Evolutionary conservation across 2,329 filamentous ascomycete genomes (phyloP).

Genomic region (Fusarium nodosum): DNA sequence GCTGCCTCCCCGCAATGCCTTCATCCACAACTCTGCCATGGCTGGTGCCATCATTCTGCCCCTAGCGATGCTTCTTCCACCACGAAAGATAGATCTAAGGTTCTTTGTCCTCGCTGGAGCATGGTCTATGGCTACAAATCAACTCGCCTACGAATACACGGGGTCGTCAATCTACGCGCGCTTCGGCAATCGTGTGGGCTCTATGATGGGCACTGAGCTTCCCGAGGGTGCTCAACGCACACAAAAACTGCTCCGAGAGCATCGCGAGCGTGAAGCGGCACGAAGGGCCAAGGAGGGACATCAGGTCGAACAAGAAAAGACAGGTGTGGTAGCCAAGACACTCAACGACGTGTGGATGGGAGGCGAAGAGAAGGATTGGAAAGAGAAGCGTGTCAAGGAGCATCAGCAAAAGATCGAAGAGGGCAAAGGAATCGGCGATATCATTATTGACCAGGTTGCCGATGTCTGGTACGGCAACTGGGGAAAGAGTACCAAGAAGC

Average conservation of each 20-base stretch:
- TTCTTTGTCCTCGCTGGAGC: conserved; percentile 64
- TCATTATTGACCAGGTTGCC: conserved; percentile 69
- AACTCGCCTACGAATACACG: conserved; percentile 69
- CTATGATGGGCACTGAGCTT: conserved; percentile 66
- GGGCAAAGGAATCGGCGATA: conserved; percentile 68
- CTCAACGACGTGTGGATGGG: conserved; percentile 71
- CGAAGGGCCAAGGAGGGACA: conserved; percentile 43
- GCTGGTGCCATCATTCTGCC: conserved; percentile 63
- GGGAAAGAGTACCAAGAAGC: conserved; percentile 51
- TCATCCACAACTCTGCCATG: conserved; percentile 64
- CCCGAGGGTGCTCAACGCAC: conserved; percentile 67
- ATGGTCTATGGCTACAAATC: conserved; percentile 67
- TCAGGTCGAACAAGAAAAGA: conserved; percentile 50
- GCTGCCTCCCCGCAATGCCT: conserved; percentile 53
- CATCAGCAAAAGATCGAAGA: conserved; percentile 67
- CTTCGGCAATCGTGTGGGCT: conserved; percentile 59
- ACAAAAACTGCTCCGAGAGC: conserved; percentile 62
- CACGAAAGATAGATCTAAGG: conserved; percentile 65
- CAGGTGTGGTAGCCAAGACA: conserved; percentile 50
- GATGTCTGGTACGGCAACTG: conserved; percentile 64
- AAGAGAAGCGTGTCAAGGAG: conserved; percentile 64
- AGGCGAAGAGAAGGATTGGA: conserved; percentile 67
- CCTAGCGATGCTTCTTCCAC: conserved; percentile 64
- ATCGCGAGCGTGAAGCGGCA: conserved; percentile 57
- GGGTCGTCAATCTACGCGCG: conserved; percentile 66